Base-by-base conservation (phyloP, 78 protist genomes). In the slime mould (Dictyostelium discoideum) region DNA sequence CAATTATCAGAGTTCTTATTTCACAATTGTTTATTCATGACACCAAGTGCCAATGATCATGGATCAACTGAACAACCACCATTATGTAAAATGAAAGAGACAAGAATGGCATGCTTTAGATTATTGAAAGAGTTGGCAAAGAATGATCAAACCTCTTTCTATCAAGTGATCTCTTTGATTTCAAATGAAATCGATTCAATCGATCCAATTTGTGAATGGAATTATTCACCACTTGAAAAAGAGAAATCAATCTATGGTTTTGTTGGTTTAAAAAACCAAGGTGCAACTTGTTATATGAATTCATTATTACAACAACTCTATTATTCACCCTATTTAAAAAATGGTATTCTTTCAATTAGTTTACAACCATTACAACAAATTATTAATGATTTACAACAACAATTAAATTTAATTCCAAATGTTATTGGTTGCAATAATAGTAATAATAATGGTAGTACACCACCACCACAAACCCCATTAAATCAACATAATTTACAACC, bases 251-350 rank as follows among this genome's bases (percentile, higher is more conserved):
- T 69, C 4, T 85, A 67, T 54, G 98, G 98, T 39, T 98, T 85
- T 48, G 98, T 95, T 11, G 99, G 99, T 39, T 72, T 98, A 37
- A 76, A 80, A 83, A 98, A 98, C 73, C 98, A 94, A 57, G 99
- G 99, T 39, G 98, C 99, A 24, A 98, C 98, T 10, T 98, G 99
- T 93, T 98, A 98, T 87, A 85, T 98, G 95, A 98, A 98, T 87
- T 82, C 97, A 46, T 80, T 97, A 13, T 20, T 97, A 32, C 98
- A 98, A 94, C 98, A 92, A 87, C 92, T 98, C 32, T 96, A 63
- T 63, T 39, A 83, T 29, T 80, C 93, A n/a, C 95, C 96, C 0
- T 86, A 46, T 42, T 87, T 93, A 44, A 92, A 48, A 39, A 37
- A 69, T 24, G 85, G 93, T n/a, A 3, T 95, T 0, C 48, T 88